Conservation (phyloP, 148 eudicot genomes). For the Hydrangea macrophylla region DNA sequence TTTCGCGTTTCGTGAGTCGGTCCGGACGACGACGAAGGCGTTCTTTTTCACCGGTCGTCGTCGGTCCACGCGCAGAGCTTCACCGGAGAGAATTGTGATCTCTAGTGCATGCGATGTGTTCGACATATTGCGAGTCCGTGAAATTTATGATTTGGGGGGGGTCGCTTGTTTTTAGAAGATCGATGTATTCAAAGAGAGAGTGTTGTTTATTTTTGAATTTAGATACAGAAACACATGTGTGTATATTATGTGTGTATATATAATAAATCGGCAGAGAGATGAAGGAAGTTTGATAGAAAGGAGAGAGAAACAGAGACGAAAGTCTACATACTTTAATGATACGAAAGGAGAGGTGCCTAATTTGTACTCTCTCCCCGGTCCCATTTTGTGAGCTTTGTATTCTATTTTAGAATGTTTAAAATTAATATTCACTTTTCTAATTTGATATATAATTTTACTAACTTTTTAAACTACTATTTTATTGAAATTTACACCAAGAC, state of each 20-base stretch:
- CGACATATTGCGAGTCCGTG: background rate
- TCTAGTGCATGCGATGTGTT: conserved; percentile 26
- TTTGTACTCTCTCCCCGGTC: too few species aligned
- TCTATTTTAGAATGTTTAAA: too few species aligned
- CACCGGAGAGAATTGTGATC: conserved; percentile 44
- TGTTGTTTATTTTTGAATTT: too few species aligned
- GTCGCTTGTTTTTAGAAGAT: background rate
- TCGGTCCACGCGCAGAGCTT: conserved; percentile 24
- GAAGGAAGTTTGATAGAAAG: conserved; percentile 31
- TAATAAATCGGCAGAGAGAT: background rate
- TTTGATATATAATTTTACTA: too few species aligned
- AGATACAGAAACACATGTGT: too few species aligned
- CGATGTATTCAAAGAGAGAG: background rate
- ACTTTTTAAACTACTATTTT: too few species aligned
- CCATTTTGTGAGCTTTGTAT: too few species aligned
- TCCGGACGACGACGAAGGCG: conserved; percentile 29
- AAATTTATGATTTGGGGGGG: background rate
- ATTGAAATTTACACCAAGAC: too few species aligned
- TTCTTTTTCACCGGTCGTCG: conserved; percentile 31
- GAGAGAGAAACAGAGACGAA: conserved; percentile 34
- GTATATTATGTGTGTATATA: background rate
- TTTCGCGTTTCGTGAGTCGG: conserved; percentile 18
- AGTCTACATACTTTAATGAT: too few species aligned
- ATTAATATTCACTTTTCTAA: too few species aligned
- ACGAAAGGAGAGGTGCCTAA: too few species aligned